Percentiles rank a stretch among this genome's conserved stretches.
These are phyloP conservation scores for Xylaria venustula DNA, from an alignment of 495 filamentous ascomycete genomes.

Conservation along the genomic window DNA sequence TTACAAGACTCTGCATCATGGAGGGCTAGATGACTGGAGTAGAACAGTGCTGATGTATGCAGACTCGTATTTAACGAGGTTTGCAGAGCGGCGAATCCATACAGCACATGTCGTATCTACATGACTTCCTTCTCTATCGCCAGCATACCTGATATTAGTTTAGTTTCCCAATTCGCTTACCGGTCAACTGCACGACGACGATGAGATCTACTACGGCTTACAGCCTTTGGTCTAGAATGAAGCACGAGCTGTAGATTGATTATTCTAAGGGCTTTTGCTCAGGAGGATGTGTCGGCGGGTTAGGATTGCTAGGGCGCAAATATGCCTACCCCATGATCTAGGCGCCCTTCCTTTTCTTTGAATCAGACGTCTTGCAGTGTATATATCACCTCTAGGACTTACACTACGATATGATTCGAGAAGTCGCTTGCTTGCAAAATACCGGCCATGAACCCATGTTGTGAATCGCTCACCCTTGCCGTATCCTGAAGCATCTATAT, in stretches of 20 bases:
- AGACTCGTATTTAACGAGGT: not conserved
- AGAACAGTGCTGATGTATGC: not conserved
- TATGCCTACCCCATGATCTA: too few species aligned
- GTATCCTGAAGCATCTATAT: constrained; percentile 1
- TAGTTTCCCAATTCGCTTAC: not conserved
- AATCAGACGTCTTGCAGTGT: too few species aligned
- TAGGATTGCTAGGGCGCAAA: too few species aligned
- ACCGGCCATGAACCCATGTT: too few species aligned
- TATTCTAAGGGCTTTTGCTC: not conserved
- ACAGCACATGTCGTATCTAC: too few species aligned
- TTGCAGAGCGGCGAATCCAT: too few species aligned
- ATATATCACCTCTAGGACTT: too few species aligned
- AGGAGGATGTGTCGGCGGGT: not conserved
- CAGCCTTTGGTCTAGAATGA: not conserved
- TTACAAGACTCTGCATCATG: too few species aligned
- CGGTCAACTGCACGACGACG: not conserved
- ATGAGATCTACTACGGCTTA: not conserved
- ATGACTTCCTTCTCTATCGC: not conserved
- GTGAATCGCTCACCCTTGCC: not conserved
- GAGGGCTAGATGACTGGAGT: too few species aligned
- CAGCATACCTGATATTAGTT: not conserved
- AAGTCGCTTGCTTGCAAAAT: not conserved
- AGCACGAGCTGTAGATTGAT: not conserved
- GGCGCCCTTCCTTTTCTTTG: too few species aligned
- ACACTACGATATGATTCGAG: too few species aligned